A percentile compares a stretch with the other conserved stretches of the same genome.
These are phyloP conservation scores for Bipolaris bicolor DNA, from an alignment of 2,329 filamentous ascomycete genomes.

Conservation along the genomic window DNA sequence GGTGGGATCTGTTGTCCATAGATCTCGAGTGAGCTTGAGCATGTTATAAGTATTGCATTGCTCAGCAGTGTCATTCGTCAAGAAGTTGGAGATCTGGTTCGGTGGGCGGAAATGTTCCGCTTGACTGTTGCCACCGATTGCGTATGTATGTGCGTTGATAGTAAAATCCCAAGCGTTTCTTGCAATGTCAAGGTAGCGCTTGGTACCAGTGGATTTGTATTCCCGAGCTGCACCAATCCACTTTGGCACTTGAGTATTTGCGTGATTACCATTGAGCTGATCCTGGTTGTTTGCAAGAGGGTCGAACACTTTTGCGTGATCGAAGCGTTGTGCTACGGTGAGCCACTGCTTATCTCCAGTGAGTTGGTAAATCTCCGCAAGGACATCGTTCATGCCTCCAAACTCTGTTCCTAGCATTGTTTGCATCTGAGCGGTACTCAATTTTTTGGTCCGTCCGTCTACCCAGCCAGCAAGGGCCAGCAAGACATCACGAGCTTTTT, in stretches of 20 bases:
- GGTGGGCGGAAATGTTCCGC: constrained; percentile 59
- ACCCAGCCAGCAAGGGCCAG: constrained; percentile 58
- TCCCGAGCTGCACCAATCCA: constrained; percentile 60
- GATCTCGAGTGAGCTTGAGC: constrained; percentile 61
- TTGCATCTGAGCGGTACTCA: constrained; percentile 57
- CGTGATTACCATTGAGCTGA: constrained; percentile 56
- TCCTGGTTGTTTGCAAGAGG: constrained; percentile 57
- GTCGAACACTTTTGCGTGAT: constrained; percentile 57
- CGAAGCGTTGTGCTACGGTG: constrained; percentile 56
- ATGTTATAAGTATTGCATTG: constrained; percentile 64
- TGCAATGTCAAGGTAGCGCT: constrained; percentile 57
- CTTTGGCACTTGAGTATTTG: constrained; percentile 62
- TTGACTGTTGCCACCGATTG: constrained; percentile 62
- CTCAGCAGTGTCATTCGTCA: constrained; percentile 58
- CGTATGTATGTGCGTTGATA: constrained; percentile 57
- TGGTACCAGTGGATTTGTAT: constrained; percentile 56
- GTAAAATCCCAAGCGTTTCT: constrained; percentile 59
- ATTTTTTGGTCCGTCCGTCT: constrained; percentile 53
- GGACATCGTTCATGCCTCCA: constrained; percentile 61
- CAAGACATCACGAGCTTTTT: constrained; percentile 53
- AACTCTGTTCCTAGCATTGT: constrained; percentile 57
- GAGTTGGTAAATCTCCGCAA: constrained; percentile 57
- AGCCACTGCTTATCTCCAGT: constrained; percentile 57
- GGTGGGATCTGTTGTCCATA: constrained; percentile 55
- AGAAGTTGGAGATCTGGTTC: constrained; percentile 55